These are phyloP conservation scores for Pleurotus giganteus DNA, from an alignment of 768 basidiomycete species.

Conservation along the genomic window DNA sequence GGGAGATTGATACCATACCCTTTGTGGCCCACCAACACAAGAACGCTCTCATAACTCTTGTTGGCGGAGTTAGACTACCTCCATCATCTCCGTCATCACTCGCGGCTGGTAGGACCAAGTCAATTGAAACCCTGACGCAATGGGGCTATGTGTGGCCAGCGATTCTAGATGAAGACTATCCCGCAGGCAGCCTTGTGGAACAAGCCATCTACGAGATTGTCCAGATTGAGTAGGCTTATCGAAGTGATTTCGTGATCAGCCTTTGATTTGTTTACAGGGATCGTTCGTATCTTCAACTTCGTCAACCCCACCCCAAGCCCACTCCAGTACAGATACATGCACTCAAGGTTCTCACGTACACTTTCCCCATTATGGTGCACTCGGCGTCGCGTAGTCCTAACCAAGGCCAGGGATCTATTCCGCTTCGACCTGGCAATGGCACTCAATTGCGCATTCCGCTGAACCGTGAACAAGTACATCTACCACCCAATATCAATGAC, in stretches of 20 bases:
- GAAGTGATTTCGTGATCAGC: neutral
- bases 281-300: conserved; percentile 52
- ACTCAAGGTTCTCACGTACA: conserved; percentile 58
- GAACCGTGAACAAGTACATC: conserved; percentile 23
- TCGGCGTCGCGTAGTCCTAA: conserved; percentile 16
- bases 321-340: conserved; percentile 64
- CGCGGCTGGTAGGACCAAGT: conserved; percentile 17
- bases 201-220: conserved; percentile 33
- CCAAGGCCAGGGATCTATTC: neutral
- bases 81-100: neutral
- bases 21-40: conserved; percentile 43
- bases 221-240: conserved; percentile 36
- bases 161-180: conserved; percentile 46
- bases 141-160: conserved; percentile 50
- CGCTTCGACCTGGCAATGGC: conserved; percentile 11
- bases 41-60: conserved; percentile 38
- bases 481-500: conserved; percentile 54
- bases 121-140: conserved; percentile 33
- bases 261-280: conserved; percentile 33
- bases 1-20: conserved; percentile 10
- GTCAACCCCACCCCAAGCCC: conserved; percentile 42
- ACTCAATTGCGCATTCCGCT: conserved; percentile 22
- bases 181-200: conserved; percentile 32
- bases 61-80: conserved; percentile 1
- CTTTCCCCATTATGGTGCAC: conserved; percentile 47